Conservation (phyloP, 108 stramenopile genomes). For the Skeletonema grethae region DNA sequence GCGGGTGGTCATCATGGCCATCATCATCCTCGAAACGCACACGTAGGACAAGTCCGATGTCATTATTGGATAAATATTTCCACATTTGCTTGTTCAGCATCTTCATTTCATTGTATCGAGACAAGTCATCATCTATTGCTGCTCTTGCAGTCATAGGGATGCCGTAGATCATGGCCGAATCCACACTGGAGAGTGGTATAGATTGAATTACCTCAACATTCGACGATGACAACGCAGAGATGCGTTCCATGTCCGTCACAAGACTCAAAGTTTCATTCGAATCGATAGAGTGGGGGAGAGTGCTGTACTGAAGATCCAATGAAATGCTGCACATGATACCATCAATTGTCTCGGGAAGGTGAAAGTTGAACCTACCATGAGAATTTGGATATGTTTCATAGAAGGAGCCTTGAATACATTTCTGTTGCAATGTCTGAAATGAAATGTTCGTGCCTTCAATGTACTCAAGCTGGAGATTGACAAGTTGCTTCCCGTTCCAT, state of each 20-base stretch:
- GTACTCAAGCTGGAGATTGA: constrained; percentile 36
- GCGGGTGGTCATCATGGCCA: not conserved
- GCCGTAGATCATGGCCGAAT: constrained; percentile 47
- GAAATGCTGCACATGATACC: constrained; percentile 44
- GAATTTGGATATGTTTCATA: constrained; percentile 17
- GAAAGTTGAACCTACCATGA: constrained; percentile 34
- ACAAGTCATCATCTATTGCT: constrained; percentile 35
- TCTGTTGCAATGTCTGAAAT: constrained; percentile 40
- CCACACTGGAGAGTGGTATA: constrained; percentile 38
- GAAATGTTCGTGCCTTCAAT: constrained; percentile 37
- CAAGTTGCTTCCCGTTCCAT: constrained; percentile 5
- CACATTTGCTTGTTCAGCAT: constrained; percentile 43
- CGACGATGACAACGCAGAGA: constrained; percentile 30
- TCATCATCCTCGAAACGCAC: constrained; percentile 4
- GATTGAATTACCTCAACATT: constrained; percentile 48
- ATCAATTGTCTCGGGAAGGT: constrained; percentile 51
- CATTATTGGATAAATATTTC: constrained; percentile 40
- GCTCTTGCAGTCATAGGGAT: constrained; percentile 48
- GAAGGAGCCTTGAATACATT: constrained; percentile 34
- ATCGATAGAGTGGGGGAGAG: constrained; percentile 39
- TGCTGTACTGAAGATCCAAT: constrained; percentile 29
- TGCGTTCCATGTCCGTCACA: constrained; percentile 31
- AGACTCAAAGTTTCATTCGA: constrained; percentile 35
- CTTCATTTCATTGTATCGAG: constrained; percentile 53
- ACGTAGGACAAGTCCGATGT: constrained; percentile 39